Percentiles rank a stretch among this genome's conserved stretches.
phyloP scores from a whole-genome alignment of 306 rosid genomes.

The Ormosia emarginata region DNA sequence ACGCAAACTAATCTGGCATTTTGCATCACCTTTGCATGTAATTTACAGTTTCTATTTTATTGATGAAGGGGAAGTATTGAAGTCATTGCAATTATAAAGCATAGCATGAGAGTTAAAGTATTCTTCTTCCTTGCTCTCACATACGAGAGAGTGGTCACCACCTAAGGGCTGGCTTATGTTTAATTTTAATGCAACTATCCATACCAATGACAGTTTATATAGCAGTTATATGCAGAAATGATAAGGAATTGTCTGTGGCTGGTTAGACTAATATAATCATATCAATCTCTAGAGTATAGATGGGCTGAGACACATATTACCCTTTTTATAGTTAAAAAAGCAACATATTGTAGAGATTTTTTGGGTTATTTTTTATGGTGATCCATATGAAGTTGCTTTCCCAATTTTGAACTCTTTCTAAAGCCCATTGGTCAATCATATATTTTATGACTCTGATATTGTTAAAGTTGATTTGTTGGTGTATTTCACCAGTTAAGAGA shows the following conservation, averaged over 20 bases:
- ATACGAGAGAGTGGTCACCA: background rate
- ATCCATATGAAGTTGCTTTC: background rate
- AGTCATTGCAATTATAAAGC: constrained; percentile 15
- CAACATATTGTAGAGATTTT: background rate
- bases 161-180: background rate
- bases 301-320: background rate
- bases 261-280: background rate
- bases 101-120: constrained; percentile 12
- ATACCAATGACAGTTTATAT: too few species aligned
- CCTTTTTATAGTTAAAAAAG: background rate
- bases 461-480: background rate
- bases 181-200: background rate
- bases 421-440: background rate
- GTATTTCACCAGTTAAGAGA: background rate
- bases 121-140: background rate
- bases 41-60: background rate
- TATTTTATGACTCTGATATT: background rate
- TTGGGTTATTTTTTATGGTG: background rate
- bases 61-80: background rate
- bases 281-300: background rate
- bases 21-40: background rate
- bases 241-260: background rate
- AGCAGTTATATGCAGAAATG: background rate
- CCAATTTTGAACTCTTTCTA: background rate
- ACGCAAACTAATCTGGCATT: background rate